Conservation (phyloP, 352 stramenopile species). For the Phytopythium boreale region DNA sequence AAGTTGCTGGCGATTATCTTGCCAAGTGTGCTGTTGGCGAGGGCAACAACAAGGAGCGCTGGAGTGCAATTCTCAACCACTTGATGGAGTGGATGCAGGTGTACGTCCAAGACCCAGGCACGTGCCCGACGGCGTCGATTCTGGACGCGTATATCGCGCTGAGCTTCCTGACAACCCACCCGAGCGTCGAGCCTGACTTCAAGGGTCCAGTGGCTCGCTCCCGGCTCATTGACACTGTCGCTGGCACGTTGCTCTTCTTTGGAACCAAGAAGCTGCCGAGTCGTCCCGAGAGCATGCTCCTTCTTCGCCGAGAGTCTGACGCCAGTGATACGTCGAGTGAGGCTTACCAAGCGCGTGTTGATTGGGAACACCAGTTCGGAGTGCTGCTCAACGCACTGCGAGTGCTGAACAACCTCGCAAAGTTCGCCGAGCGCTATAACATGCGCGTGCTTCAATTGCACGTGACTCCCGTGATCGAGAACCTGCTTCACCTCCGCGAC, state of each 20-base stretch:
- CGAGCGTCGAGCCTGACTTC: conserved; percentile 23
- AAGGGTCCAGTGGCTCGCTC: conserved; percentile 28
- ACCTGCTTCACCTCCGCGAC: conserved; percentile 43
- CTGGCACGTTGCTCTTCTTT: conserved; percentile 33
- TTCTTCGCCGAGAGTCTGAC: conserved; percentile 23
- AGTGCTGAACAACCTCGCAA: conserved; percentile 42
- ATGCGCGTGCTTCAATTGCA: conserved; percentile 33
- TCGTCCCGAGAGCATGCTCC: conserved; percentile 22
- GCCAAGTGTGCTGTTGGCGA: conserved; percentile 5
- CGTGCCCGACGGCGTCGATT: conserved; percentile 25
- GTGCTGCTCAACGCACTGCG: conserved; percentile 39
- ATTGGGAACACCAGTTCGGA: conserved; percentile 17
- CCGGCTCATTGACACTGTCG: conserved; percentile 47
- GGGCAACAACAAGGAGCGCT: conserved; percentile 24
- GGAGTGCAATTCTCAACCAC: conserved; percentile 37
- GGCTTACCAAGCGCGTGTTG: conserved; percentile 4
- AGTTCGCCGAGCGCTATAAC: conserved; percentile 30
- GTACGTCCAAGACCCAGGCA: conserved; percentile 42
- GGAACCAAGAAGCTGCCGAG: conserved; percentile 20
- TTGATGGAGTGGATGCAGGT: conserved; percentile 79
- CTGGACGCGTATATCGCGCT: conserved; percentile 41
- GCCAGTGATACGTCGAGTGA: background rate
- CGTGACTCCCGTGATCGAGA: conserved; percentile 39
- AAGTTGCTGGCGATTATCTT: conserved; percentile 44
- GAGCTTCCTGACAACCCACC: conserved; percentile 34